A percentile compares a stretch with the other conserved stretches of the same genome.
Conservation (phyloP, 2,329 filamentous ascomycete genomes). For the Aspergillus awamori region DNA sequence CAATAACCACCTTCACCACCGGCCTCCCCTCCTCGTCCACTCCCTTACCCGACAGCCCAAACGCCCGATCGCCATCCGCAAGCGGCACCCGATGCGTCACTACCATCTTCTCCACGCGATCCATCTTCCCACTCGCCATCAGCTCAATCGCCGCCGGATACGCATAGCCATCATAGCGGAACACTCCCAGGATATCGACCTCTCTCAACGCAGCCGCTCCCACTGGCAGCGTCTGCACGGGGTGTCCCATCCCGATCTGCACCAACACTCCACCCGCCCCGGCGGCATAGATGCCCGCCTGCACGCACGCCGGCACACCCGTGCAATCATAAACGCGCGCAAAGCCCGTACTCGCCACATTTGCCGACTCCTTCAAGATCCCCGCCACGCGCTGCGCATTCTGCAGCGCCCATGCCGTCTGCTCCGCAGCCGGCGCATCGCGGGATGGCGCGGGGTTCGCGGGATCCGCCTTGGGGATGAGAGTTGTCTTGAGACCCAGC, state of each 20-base stretch:
- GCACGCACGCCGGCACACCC: slow-evolving; percentile 49
- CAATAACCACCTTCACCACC: slow-evolving; percentile 57
- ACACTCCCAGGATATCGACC: slow-evolving; percentile 61
- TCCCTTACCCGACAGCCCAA: slow-evolving; percentile 54
- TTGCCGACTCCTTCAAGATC: slow-evolving; percentile 31
- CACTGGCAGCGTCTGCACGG: slow-evolving; percentile 57
- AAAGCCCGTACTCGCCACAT: slow-evolving; percentile 37
- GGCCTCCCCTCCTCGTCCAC: slow-evolving; percentile 55
- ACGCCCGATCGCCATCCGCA: slow-evolving; percentile 54
- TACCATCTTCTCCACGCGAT: slow-evolving; percentile 53
- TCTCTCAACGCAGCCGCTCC: slow-evolving; percentile 59
- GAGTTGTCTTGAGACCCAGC: slow-evolving; percentile 39
- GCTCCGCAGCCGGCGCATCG: slow-evolving; percentile 36
- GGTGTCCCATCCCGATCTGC: slow-evolving; percentile 61
- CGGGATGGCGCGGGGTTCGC: slow-evolving; percentile 34
- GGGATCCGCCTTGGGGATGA: slow-evolving; percentile 38
- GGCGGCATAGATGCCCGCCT: slow-evolving; percentile 50
- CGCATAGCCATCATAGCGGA: slow-evolving; percentile 56
- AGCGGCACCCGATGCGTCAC: slow-evolving; percentile 57
- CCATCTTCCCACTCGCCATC: slow-evolving; percentile 54
- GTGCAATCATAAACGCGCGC: slow-evolving; percentile 52
- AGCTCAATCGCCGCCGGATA: slow-evolving; percentile 59
- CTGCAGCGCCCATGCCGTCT: slow-evolving; percentile 36
- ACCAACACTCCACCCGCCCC: slow-evolving; percentile 55
- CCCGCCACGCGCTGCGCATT: slow-evolving; percentile 43